Percentiles rank a stretch among this genome's conserved stretches.
These are phyloP conservation scores for Alternaria postmessia DNA, from an alignment of 2,329 filamentous ascomycete genomes.

Conservation along the genomic window DNA sequence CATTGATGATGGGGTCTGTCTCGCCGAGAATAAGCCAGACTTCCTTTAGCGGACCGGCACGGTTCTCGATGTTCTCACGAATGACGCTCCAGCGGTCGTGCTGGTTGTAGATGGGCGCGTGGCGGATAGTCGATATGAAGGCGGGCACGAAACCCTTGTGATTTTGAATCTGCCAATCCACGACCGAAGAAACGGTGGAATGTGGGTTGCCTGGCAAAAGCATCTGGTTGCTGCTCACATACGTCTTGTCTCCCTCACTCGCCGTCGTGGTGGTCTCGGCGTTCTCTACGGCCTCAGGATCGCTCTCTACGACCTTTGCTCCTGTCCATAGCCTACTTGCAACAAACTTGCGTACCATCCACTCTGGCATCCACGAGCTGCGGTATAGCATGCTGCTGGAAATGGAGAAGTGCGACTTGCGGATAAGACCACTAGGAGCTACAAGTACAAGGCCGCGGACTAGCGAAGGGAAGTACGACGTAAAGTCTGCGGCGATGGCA, in stretches of 20 bases:
- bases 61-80: slow-evolving; percentile 48
- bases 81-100: slow-evolving; percentile 69
- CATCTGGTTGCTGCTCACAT: slow-evolving; percentile 26
- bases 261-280: slow-evolving; percentile 20
- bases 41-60: slow-evolving; percentile 54
- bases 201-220: slow-evolving; percentile 62
- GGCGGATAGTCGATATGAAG: slow-evolving; percentile 74
- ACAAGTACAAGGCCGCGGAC: slow-evolving; percentile 77
- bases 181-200: slow-evolving; percentile 68
- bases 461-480: slow-evolving; percentile 72
- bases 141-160: slow-evolving; percentile 74
- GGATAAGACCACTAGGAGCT: slow-evolving; percentile 79
- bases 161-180: slow-evolving; percentile 72
- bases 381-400: slow-evolving; percentile 70
- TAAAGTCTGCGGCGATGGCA: slow-evolving; percentile 74
- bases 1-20: slow-evolving; percentile 72
- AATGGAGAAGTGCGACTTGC: slow-evolving; percentile 68
- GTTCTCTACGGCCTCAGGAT: slow-evolving; percentile 32
- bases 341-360: slow-evolving; percentile 60
- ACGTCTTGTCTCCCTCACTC: slow-evolving; percentile 30
- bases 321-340: slow-evolving; percentile 43
- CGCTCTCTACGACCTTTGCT: slow-evolving; percentile 35
- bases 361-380: slow-evolving; percentile 66
- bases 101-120: slow-evolving; percentile 73
- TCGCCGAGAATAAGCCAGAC: slow-evolving; percentile 72